Evolutionary conservation across 805 yeast genomes (phyloP), one percentile per base, ranked within the genome.

Genomic region (Ogataea pilisensis): DNA sequence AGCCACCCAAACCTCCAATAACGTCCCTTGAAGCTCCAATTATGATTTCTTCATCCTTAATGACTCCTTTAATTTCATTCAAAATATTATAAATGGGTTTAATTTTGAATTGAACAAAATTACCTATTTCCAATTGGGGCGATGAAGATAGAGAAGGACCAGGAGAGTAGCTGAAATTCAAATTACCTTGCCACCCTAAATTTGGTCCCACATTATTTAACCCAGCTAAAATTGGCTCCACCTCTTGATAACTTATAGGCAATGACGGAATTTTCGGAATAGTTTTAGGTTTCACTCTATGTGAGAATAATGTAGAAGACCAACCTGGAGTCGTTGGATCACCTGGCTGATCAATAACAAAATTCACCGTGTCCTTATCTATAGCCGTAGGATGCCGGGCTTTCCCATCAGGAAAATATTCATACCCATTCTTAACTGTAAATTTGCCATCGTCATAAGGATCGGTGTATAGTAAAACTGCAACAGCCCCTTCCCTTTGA

Each of bases 251-350:
- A 43, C 76, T 72, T 20, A 76, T 53, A 1, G 83, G 80, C 8
- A 78, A 48, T 0, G 78, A 74, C 0, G 83, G 83, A 8, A 79
- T 74, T 24, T 61, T 60, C 0, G 82, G 82, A 5, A 75, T 61
- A 22, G 63, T 65, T 16, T 57, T 51, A 0, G 80, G 75, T 16
- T 69, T 57, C 4, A 58, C 43, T 35, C 76, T 54, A 42, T 64
- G 70, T 6, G 65, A 61, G 31, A 66, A 55, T 7, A 55, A 55
- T 24, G 72, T 73, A 18, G 85, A 75, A 2, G 86, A 73, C 64
- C 76, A 77, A 3, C 86, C 87, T 7, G 87, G 86, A 2, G 89
- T 81, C 0, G 89, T 79, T 27, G 90, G 90, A 55, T 83, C 91
- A 11, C 90, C 90, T 0, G 89, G 87, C 37, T 70, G 69, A 25